phyloP scores from a whole-genome alignment of 225 moss, liverwort and hornwort species.

The Physcomitrellopsis africana region DNA sequence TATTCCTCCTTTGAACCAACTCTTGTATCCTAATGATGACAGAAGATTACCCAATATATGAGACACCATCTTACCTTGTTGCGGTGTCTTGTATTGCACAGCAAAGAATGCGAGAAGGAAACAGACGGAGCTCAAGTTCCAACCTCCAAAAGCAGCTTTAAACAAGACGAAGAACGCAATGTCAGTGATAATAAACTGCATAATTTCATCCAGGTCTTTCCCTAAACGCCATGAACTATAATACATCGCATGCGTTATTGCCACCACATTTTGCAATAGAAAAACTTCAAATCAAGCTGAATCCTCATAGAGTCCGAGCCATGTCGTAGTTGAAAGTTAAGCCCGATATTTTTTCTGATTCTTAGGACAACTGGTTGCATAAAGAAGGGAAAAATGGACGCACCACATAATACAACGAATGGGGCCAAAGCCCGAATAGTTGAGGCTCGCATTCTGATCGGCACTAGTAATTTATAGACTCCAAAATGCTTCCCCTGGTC shows the following conservation, averaged over 20 bases:
- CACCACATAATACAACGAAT: slow-evolving; percentile 32
- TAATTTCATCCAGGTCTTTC: background rate
- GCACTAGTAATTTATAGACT: background rate
- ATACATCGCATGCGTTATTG: background rate
- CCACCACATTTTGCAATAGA: background rate
- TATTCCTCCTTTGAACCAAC: background rate
- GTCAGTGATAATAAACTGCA: slow-evolving; percentile 1
- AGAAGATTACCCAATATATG: background rate
- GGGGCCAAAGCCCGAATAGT: slow-evolving; percentile 38
- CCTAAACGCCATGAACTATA: background rate
- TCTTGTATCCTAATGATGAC: background rate
- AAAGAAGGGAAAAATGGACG: background rate
- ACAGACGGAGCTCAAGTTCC: slow-evolving; percentile 46
- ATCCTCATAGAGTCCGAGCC: background rate
- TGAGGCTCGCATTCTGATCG: slow-evolving; percentile 31
- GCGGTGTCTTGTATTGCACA: slow-evolving; percentile 40
- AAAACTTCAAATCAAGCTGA: background rate
- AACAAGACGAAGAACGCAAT: background rate
- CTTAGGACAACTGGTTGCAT: background rate
- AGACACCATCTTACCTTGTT: slow-evolving; percentile 30
- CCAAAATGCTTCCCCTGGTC: slow-evolving; percentile 19
- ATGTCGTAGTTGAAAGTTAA: background rate
- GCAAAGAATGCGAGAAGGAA: slow-evolving; percentile 47
- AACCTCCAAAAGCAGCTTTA: slow-evolving; percentile 44
- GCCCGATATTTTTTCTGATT: background rate